phyloP scores from a whole-genome alignment of 2,329 filamentous ascomycete genomes.

The Periglandula ipomoeae region DNA sequence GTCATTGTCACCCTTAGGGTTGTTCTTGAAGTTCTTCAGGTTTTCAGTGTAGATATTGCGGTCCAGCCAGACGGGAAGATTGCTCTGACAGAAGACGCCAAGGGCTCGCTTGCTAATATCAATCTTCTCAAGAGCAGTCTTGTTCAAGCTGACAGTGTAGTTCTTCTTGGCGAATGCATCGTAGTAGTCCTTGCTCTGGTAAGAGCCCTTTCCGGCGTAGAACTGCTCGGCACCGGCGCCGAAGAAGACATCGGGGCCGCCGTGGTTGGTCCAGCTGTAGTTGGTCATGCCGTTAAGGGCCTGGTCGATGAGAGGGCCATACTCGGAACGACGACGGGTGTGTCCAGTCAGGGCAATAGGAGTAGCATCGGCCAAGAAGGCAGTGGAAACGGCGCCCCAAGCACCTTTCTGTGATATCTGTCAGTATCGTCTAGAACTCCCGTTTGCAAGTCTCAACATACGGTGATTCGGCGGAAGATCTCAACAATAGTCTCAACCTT shows the following conservation, averaged over 20 bases:
- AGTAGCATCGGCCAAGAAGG: slow-evolving; percentile 72
- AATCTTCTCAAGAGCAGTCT: slow-evolving; percentile 54
- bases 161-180: slow-evolving; percentile 62
- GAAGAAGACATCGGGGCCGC: slow-evolving; percentile 72
- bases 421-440: not conserved
- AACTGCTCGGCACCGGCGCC: slow-evolving; percentile 80
- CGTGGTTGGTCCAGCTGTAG: slow-evolving; percentile 70
- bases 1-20: slow-evolving; percentile 54
- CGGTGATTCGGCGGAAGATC: slow-evolving; percentile 61
- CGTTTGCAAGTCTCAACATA: slow-evolving; percentile 27
- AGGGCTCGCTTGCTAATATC: slow-evolving; percentile 55
- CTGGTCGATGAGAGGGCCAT: slow-evolving; percentile 65
- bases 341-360: slow-evolving; percentile 68
- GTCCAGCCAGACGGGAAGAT: slow-evolving; percentile 79
- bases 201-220: slow-evolving; percentile 54
- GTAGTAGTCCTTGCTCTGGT: slow-evolving; percentile 69
- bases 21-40: slow-evolving; percentile 54
- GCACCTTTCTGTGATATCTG: slow-evolving; percentile 32
- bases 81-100: slow-evolving; percentile 66
- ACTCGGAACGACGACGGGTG: slow-evolving; percentile 59
- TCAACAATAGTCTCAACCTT: slow-evolving; percentile 80
- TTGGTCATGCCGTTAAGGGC: slow-evolving; percentile 68
- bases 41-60: slow-evolving; percentile 72
- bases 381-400: slow-evolving; percentile 67
- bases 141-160: slow-evolving; percentile 66